phyloP scores from a whole-genome alignment of 2,329 filamentous ascomycete genomes.

The Neocatenulostroma microsporum region DNA sequence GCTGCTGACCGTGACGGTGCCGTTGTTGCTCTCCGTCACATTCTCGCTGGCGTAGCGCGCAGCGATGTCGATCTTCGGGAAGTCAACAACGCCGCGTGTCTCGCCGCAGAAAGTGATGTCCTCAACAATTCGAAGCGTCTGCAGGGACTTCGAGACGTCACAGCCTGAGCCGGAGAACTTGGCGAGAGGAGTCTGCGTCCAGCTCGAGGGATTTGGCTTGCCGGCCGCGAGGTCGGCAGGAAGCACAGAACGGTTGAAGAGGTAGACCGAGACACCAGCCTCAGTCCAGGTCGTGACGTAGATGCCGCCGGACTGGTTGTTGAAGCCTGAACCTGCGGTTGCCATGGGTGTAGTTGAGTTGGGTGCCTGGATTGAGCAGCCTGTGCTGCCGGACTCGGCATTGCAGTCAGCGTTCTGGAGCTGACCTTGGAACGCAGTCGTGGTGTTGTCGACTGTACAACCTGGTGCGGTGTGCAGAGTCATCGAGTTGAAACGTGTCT shows the following conservation, averaged over 20 bases:
- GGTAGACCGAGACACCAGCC: conserved; percentile 66
- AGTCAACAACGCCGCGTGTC: conserved; percentile 55
- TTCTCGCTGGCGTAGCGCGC: not conserved
- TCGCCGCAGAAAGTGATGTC: conserved; percentile 81
- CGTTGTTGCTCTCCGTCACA: too few species aligned
- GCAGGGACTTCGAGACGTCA: conserved; percentile 63
- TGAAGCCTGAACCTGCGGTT: conserved; percentile 46
- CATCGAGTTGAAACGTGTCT: conserved; percentile 35
- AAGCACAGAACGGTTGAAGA: conserved; percentile 63
- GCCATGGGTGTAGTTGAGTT: conserved; percentile 39
- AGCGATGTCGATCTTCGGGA: not conserved
- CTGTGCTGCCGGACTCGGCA: conserved; percentile 35
- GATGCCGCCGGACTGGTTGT: conserved; percentile 37
- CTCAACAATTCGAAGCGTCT: conserved; percentile 66
- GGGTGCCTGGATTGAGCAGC: conserved; percentile 41
- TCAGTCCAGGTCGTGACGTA: conserved; percentile 58
- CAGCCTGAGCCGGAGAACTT: conserved; percentile 59
- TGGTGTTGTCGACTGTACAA: conserved; percentile 33
- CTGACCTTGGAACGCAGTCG: conserved; percentile 21
- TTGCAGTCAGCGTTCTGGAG: conserved; percentile 25
- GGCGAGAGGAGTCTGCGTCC: conserved; percentile 58
- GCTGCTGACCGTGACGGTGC: not conserved
- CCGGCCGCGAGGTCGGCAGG: conserved; percentile 55
- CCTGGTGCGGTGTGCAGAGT: conserved; percentile 42
- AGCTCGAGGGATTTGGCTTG: conserved; percentile 57